A percentile compares a stretch with the other conserved stretches of the same genome.
Evolutionary conservation across 2,329 filamentous ascomycete genomes (phyloP).

Genomic region (Fusarium mexicanum): DNA sequence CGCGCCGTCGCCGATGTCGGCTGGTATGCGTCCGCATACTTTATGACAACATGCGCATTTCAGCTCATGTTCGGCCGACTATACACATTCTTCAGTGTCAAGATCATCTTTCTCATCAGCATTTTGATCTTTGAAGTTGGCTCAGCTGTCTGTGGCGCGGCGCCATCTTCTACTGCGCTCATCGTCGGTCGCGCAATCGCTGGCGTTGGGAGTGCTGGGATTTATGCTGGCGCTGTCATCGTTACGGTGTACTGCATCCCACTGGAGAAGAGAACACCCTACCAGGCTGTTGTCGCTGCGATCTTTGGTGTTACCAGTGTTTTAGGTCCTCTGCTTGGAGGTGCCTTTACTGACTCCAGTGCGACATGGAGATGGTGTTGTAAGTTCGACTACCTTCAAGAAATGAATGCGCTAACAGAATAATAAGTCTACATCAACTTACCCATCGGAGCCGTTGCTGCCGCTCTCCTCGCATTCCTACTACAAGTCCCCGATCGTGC

Average conservation of each 20-base stretch:
- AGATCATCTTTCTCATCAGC: conserved; percentile 49
- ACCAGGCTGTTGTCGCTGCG: conserved; percentile 40
- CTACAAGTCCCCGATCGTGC: neutral
- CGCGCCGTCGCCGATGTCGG: conserved; percentile 56
- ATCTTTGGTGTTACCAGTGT: conserved; percentile 43
- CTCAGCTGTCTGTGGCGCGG: conserved; percentile 54
- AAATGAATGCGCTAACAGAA: neutral
- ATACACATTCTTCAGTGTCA: conserved; percentile 59
- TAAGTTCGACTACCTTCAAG: neutral
- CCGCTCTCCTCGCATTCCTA: neutral
- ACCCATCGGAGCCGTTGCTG: neutral
- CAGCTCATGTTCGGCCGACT: conserved; percentile 54
- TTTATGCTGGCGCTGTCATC: conserved; percentile 5
- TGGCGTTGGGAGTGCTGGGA: conserved; percentile 56
- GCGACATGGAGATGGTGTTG: conserved; percentile 15
- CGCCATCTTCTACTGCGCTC: conserved; percentile 7
- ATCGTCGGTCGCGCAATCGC: conserved; percentile 52
- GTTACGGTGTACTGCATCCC: conserved; percentile 45
- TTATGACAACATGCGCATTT: conserved; percentile 53
- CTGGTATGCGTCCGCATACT: conserved; percentile 64
- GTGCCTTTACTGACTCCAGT: conserved; percentile 35
- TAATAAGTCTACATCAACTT: neutral
- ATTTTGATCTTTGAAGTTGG: conserved; percentile 60
- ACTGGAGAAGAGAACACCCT: conserved; percentile 38
- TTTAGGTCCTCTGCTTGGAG: conserved; percentile 43